phyloP scores from a whole-genome alignment of 176 grass and related monocot species.

The Themeda triandra region DNA sequence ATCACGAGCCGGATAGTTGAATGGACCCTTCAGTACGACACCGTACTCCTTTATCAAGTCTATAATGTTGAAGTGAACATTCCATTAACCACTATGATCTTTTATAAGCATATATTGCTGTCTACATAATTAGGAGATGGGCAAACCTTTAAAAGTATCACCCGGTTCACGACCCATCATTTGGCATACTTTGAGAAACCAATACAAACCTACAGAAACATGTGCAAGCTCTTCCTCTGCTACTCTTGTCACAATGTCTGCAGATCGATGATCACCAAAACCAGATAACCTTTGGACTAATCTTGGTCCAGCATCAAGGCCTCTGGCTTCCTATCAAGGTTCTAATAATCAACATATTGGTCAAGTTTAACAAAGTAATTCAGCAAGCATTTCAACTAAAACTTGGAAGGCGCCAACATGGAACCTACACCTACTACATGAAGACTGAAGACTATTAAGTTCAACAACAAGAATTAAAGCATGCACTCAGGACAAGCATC shows the following conservation, averaged over 20 bases:
- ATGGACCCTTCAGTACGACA: constrained; percentile 81
- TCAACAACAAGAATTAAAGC: not conserved
- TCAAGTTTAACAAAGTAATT: constrained; percentile 15
- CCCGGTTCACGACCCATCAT: constrained; percentile 63
- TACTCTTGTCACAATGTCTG: constrained; percentile 70
- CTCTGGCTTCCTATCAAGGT: constrained; percentile 84
- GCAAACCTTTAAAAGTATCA: constrained; percentile 70
- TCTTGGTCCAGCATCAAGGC: constrained; percentile 89
- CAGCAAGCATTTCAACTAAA: not conserved
- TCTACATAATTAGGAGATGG: not conserved
- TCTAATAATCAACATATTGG: constrained; percentile 33
- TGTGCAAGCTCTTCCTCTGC: constrained; percentile 84
- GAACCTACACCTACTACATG: not conserved
- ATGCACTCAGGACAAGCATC: not conserved
- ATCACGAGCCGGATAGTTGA: constrained; percentile 81
- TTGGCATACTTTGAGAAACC: constrained; percentile 76
- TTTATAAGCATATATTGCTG: not conserved
- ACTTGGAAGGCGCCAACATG: not conserved
- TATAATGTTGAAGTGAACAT: constrained; percentile 24
- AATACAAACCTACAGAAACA: constrained; percentile 78
- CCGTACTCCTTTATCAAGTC: constrained; percentile 72
- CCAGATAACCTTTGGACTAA: constrained; percentile 76
- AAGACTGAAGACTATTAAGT: not conserved
- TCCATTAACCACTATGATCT: constrained; percentile 17
- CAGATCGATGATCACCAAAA: constrained; percentile 72